Base-by-base conservation (phyloP, 2,329 filamentous ascomycete species). In the Phialocephala subalpina region DNA sequence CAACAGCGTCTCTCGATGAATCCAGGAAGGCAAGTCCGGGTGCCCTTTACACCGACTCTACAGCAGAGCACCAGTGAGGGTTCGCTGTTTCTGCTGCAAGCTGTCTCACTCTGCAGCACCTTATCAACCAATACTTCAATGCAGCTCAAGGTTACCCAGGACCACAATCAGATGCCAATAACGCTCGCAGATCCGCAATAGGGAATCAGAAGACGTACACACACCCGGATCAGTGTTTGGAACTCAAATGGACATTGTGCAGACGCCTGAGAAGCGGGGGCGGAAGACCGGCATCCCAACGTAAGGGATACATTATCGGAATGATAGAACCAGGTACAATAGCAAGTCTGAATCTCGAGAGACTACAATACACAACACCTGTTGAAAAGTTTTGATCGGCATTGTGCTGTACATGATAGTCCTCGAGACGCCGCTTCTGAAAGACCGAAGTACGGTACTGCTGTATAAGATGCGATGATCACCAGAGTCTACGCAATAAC, bases 151-250 rank as follows among this genome's bases (percentile, higher is more conserved):
- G n/a, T 49, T 18, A 16, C n/a, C 45, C 6, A 25, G 20, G 45
- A n/a, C n/a, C 45, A 49, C 45, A 22, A 53, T 53, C 49, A 33
- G 25, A 53, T 29, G 49, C 25, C 49, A 53, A 53, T 25, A 53
- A 18, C 25, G 2, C 20, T 49, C 12, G 49, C 25, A n/a, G 18
- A 53, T 29, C 49, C 18, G 27, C 22, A n/a, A 29, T 53, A 29
- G 25, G 49, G 22, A 29, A 18, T 29, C 9, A 18, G 49, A 25
- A 4, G 11, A 27, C 18, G 1, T 4, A 33, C 29, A 33, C 14
- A 14, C 27, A 18, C 6, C 3, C n/a, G 25, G 45, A 27, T 49
- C 3, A 4, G 25, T 4, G 18, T 8, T 4, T 22, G 20, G 6
- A 11, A 6, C 7, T 9, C 27, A 53, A 53, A 16, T 33, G 49